A percentile compares a stretch with the other conserved stretches of the same genome.
Conservation (phyloP, 108 stramenopile species). For the Nitzschia sp. region DNA sequence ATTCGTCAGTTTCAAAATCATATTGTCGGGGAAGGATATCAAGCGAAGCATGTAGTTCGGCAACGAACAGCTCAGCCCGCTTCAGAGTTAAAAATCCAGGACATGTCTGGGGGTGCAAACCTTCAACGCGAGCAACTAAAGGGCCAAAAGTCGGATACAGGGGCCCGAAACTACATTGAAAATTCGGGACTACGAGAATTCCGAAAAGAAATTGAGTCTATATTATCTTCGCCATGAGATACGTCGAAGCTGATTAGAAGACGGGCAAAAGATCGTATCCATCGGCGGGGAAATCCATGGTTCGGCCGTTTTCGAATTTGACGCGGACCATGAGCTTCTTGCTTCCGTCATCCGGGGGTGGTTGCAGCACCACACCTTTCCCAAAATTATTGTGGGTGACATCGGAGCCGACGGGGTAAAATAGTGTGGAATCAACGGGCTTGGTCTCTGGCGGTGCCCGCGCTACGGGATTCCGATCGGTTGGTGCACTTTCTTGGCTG, state of each 20-base stretch:
- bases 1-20: conserved; percentile 75
- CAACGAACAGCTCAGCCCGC: conserved; percentile 42
- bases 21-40: conserved; percentile 82
- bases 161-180: conserved; percentile 44
- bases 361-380: conserved; percentile 61
- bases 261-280: conserved; percentile 39
- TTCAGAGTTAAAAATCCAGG: conserved; percentile 10
- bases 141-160: background rate
- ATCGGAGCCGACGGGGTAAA: conserved; percentile 69
- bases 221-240: conserved; percentile 2
- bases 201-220: conserved; percentile 48
- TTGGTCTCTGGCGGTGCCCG: background rate
- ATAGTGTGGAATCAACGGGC: conserved; percentile 59
- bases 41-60: conserved; percentile 81
- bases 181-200: conserved; percentile 68
- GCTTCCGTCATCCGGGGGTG: conserved; percentile 28
- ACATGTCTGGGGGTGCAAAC: conserved; percentile 26
- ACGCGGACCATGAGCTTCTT: conserved; percentile 23
- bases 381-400: conserved; percentile 67
- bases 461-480: too few species aligned
- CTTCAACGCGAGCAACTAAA: conserved; percentile 7
- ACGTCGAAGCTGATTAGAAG: background rate
- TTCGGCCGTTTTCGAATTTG: conserved; percentile 32
- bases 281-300: conserved; percentile 35
- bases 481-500: conserved; percentile 25